A percentile compares a stretch with the other conserved stretches of the same genome.
phyloP scores from a whole-genome alignment of 2,329 filamentous ascomycete genomes.

The Remersonia thermophila region DNA sequence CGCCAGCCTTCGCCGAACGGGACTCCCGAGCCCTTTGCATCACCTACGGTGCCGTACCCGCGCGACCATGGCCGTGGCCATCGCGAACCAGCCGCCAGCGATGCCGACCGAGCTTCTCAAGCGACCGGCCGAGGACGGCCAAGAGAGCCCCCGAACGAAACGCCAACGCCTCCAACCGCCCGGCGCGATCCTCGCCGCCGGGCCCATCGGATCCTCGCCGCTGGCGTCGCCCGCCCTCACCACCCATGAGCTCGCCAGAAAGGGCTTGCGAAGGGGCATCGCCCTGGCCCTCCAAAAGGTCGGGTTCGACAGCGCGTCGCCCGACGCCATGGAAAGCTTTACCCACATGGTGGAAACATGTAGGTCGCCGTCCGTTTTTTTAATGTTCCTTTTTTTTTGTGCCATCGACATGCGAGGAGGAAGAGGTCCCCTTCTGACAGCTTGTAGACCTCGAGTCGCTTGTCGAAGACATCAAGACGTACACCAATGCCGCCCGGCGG shows the following conservation, averaged over 20 bases:
- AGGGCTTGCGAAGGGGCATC: slow-evolving; percentile 41
- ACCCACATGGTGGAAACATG: slow-evolving; percentile 44
- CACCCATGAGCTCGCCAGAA: slow-evolving; percentile 14
- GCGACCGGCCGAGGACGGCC: slow-evolving; percentile 23
- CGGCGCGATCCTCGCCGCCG: slow-evolving; percentile 6
- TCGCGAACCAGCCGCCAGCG: not conserved
- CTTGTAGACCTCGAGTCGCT: slow-evolving; percentile 36
- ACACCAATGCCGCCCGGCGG: slow-evolving; percentile 38
- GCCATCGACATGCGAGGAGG: no score
- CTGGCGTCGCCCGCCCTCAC: slow-evolving; percentile 7
- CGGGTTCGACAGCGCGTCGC: slow-evolving; percentile 43
- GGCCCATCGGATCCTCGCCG: slow-evolving; percentile 2
- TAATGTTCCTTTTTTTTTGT: slow-evolving; percentile 20
- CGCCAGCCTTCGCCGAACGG: no score
- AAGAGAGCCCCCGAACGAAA: slow-evolving; percentile 21
- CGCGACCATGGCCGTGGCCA: not conserved
- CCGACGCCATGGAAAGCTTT: slow-evolving; percentile 48
- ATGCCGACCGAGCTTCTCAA: slow-evolving; percentile 22
- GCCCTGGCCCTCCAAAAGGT: slow-evolving; percentile 43
- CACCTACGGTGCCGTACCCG: not conserved
- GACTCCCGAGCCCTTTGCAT: not conserved
- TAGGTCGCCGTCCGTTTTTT: slow-evolving; percentile 23
- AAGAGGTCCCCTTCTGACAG: slow-evolving; percentile 6
- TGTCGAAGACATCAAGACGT: slow-evolving; percentile 34
- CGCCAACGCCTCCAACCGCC: slow-evolving; percentile 18